phyloP scores from a whole-genome alignment of 805 yeast genomes.

The Zygoascus bituminiphila region DNA sequence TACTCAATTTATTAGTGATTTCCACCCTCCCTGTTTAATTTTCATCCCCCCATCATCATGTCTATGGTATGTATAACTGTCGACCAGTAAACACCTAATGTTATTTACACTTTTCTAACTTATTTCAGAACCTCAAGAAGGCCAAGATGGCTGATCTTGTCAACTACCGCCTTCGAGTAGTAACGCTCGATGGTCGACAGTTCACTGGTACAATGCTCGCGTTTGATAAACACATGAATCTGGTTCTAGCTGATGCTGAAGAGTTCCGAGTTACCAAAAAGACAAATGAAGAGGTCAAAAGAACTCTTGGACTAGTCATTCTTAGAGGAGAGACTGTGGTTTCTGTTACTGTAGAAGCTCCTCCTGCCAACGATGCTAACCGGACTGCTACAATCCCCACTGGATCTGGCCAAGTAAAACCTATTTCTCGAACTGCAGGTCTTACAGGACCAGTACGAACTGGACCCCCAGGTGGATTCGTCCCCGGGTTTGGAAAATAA shows the following conservation, averaged over 20 bases:
- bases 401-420: slow-evolving; percentile 29
- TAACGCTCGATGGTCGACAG: slow-evolving; percentile 68
- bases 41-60: neutral
- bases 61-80: neutral
- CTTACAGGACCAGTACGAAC: slow-evolving; percentile 23
- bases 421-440: slow-evolving; percentile 28
- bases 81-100: too few relatives aligned
- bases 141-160: slow-evolving; percentile 58
- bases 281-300: slow-evolving; percentile 55
- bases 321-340: slow-evolving; percentile 84
- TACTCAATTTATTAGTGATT: too few relatives aligned
- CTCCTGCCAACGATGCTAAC: slow-evolving; percentile 32
- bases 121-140: slow-evolving; percentile 31
- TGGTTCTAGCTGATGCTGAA: slow-evolving; percentile 76
- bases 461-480: slow-evolving; percentile 26
- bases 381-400: slow-evolving; percentile 26
- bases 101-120: too few relatives aligned
- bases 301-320: slow-evolving; percentile 73
- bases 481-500: slow-evolving; percentile 30
- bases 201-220: slow-evolving; percentile 76
- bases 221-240: slow-evolving; percentile 81
- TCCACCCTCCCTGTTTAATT: neutral
- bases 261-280: slow-evolving; percentile 72
- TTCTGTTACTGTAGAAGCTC: slow-evolving; percentile 61
- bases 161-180: slow-evolving; percentile 62